A percentile compares a stretch with the other conserved stretches of the same genome.
These are phyloP conservation scores for Boehmeria nivea DNA, from an alignment of 306 rosid genomes.

Conservation along the genomic window DNA sequence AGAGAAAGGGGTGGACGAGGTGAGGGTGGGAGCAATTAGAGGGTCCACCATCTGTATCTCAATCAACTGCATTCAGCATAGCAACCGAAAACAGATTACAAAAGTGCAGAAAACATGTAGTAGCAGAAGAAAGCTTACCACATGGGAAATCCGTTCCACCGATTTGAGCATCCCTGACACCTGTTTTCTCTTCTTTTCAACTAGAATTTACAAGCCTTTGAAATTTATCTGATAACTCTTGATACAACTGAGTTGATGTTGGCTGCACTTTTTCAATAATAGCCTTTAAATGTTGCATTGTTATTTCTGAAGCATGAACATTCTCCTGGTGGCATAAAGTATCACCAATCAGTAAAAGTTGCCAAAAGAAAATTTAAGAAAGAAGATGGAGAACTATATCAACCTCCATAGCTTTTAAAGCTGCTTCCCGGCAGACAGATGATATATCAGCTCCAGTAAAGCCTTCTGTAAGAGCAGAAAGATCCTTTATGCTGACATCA, in stretches of 20 bases:
- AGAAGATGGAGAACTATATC: slow-evolving; percentile 18
- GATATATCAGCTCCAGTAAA: slow-evolving; percentile 88
- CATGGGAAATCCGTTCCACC: too few species aligned
- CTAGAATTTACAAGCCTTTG: slow-evolving; percentile 57
- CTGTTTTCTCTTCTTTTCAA: slow-evolving; percentile 32
- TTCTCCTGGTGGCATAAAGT: slow-evolving; percentile 48
- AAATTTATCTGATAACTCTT: slow-evolving; percentile 56
- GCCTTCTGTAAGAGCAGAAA: slow-evolving; percentile 60
- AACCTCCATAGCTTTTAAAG: slow-evolving; percentile 77
- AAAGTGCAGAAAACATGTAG: too few species aligned
- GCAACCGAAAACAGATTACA: too few species aligned
- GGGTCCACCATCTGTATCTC: too few species aligned
- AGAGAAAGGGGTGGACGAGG: too few species aligned
- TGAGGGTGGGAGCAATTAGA: too few species aligned
- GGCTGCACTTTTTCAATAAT: slow-evolving; percentile 63
- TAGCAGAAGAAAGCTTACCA: too few species aligned
- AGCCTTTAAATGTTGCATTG: slow-evolving; percentile 61
- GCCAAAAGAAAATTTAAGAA: slow-evolving; percentile 6
- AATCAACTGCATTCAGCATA: too few species aligned
- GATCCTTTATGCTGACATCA: slow-evolving; percentile 53
- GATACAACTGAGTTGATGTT: slow-evolving; percentile 53
- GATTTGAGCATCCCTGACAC: too few species aligned
- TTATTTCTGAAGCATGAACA: slow-evolving; percentile 55
- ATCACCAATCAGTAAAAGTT: slow-evolving; percentile 6
- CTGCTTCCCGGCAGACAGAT: slow-evolving; percentile 79